Percentiles rank a stretch among this genome's conserved stretches.
phyloP scores from a whole-genome alignment of 2,329 filamentous ascomycete genomes.

The Domatiomyces catenatus region DNA sequence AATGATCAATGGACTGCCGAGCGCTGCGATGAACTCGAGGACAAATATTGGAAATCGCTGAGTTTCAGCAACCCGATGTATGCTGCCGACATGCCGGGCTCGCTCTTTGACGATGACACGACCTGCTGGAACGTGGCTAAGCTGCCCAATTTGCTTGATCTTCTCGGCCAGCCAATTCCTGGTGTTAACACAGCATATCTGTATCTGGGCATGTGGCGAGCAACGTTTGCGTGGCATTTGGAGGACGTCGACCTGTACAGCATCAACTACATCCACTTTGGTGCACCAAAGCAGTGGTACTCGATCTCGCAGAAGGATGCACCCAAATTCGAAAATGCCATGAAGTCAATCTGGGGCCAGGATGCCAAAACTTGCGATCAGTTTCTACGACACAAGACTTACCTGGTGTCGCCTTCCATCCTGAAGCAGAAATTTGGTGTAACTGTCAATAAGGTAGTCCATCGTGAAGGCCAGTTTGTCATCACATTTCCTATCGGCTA shows the following conservation, averaged over 20 bases:
- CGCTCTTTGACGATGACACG: constrained; percentile 74
- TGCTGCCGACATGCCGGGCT: constrained; percentile 90
- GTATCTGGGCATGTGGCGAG: constrained; percentile 99
- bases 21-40: constrained; percentile 84
- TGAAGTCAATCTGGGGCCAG: constrained; percentile 69
- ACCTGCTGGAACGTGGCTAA: constrained; percentile 90
- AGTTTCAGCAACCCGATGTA: constrained; percentile 92
- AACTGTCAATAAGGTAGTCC: constrained; percentile 88
- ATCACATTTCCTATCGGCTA: constrained; percentile 98
- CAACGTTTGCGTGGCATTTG: constrained; percentile 96
- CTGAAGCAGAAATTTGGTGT: constrained; percentile 82
- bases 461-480: constrained; percentile 93
- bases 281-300: constrained; percentile 98
- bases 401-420: constrained; percentile 81
- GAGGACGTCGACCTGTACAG: constrained; percentile 98
- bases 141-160: constrained; percentile 80
- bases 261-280: constrained; percentile 99
- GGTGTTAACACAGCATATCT: constrained; percentile 97
- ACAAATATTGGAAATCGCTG: constrained; percentile 91
- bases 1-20: constrained; percentile 79
- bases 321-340: constrained; percentile 78
- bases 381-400: constrained; percentile 93
- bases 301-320: constrained; percentile 95
- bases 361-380: constrained; percentile 94
- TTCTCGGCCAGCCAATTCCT: constrained; percentile 85